Evolutionary conservation across 768 basidiomycete genomes (phyloP), one percentile per base, ranked within the genome.

Genomic region (Suillus weaverae): DNA sequence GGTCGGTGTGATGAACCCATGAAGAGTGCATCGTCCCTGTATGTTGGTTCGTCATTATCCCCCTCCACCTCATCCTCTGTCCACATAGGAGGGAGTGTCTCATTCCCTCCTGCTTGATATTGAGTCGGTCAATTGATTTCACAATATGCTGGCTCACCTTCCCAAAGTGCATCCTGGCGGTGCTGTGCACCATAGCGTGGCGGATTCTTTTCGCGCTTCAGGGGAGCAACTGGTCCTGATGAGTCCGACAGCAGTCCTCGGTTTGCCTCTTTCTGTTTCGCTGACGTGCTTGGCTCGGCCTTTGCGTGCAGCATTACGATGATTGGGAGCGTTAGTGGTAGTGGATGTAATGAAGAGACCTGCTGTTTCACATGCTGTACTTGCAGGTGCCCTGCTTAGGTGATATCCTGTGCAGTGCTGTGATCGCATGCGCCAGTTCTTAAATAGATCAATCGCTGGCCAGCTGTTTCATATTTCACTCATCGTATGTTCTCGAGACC

Each of bases 131-230:
- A 41, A 6, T 26, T 3, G 1, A 11, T 11, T 20, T 41, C 38
- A 32, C 3, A 4, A 7, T 5, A 3, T 6, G 4, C 0, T 41
- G 1, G 10, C 57, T 59, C 26, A 59, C 57, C 56, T 59, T 59
- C 18, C 57, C 38, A 59, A 30, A 41, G 38, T 20, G 57, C 57
- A 59, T 59, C 38, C 57, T 20, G 57, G 18, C 26, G 22, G 26
- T 59, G 57, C 57, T 59, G 57, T 11, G 57, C 57, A 7, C 39
- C 39, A 59, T 57, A 57, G 8, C 16, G 36, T 39, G 38, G 38
- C 18, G 22, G 38, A 14, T 6, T 11, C 36, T 30, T 18, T 32
- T 18, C 16, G 1, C 8, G 8, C 9, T 18, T 30, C 30, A 51
- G 16, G 16, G 16, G 8, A 30, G 30, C 1, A 18, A 51, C 50